Conservation (phyloP, 1,284 basidiomycete genomes). For the Sparassis latifolia region DNA sequence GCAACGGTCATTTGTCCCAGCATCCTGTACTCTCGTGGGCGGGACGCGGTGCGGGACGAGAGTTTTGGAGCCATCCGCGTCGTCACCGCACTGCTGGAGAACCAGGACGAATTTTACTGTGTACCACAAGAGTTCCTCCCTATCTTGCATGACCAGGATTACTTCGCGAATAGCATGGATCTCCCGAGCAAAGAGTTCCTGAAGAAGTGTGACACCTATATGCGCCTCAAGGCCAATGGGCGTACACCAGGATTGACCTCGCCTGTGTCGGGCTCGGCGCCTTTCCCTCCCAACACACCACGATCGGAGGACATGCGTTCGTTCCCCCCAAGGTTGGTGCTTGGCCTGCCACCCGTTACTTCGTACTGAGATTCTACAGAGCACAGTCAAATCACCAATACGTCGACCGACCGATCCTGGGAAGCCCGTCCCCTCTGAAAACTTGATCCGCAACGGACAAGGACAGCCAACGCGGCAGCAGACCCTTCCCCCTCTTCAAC, state of each 20-base stretch:
- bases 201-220: slow-evolving; percentile 83
- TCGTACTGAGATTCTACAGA: slow-evolving; percentile 12
- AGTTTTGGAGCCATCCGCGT: slow-evolving; percentile 89
- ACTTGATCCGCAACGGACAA: slow-evolving; percentile 34
- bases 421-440: slow-evolving; percentile 31
- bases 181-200: slow-evolving; percentile 85
- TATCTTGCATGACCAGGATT: slow-evolving; percentile 80
- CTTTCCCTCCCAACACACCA: slow-evolving; percentile 22
- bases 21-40: slow-evolving; percentile 83
- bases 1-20: slow-evolving; percentile 98
- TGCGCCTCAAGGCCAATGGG: slow-evolving; percentile 43
- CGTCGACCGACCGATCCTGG: slow-evolving; percentile 30
- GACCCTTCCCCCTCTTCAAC: slow-evolving; percentile 33
- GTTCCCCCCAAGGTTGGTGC: slow-evolving; percentile 23
- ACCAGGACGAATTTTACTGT: slow-evolving; percentile 91
- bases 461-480: slow-evolving; percentile 28
- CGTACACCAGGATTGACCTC: slow-evolving; percentile 31
- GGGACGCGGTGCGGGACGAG: slow-evolving; percentile 88
- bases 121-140: slow-evolving; percentile 83
- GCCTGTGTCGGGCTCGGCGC: slow-evolving; percentile 24
- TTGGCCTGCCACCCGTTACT: slow-evolving; percentile 1
- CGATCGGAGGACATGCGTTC: slow-evolving; percentile 22
- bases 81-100: slow-evolving; percentile 80
- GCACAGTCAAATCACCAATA: slow-evolving; percentile 24
- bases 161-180: slow-evolving; percentile 78